Evolutionary conservation across 2,329 filamentous ascomycete species (phyloP), one percentile per base, ranked within the genome.

Genomic region (Beauveria caledonica): DNA sequence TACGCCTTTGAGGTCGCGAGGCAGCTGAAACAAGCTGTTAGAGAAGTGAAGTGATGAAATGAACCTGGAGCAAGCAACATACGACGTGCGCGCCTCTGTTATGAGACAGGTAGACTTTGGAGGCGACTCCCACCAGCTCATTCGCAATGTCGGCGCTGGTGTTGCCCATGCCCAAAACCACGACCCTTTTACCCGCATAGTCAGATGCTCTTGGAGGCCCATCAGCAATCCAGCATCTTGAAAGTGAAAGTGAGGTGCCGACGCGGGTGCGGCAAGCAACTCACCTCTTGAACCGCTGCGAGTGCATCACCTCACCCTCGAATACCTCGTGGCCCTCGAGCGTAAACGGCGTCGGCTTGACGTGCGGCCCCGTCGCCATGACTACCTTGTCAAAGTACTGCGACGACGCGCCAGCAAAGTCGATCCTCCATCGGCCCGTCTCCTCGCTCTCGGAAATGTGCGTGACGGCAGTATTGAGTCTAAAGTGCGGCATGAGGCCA

Each of bases 121-220:
- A 64, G 1, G 74, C 73, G 6, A 72, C 65, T 0, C 68, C 68
- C 0, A 71, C 65, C 10, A 79, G 66, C 3, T 68, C 66, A 2
- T 72, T 61, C 11, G 66, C 67, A 0, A 67, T 69, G 19, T 71
- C 70, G 23, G 66, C 68, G 2, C 67, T 67, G 1, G 74, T 77
- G 48, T 73, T 75, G 17, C 74, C 73, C 33, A 78, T 66, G 9
- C 78, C 78, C 2, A 78, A 68, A 0, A 81, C 68, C 0, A 80
- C 60, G 3, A 80, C 75, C 11, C 68, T 75, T 63, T 78, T 75
- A 7, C 68, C 73, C n/a, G 70, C 68, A 65, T 76, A 79, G 21
- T 65, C 55, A 1, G 67, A 64, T 0, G 67, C 65, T 40, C 69
- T 69, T 15, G 17, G 4, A 19, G 23, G 13, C 1, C 11, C 44